Percentiles rank a stretch among this genome's conserved stretches.
These are phyloP conservation scores for Solioccasus polychromus DNA, from an alignment of 768 basidiomycete species.

Conservation along the genomic window DNA sequence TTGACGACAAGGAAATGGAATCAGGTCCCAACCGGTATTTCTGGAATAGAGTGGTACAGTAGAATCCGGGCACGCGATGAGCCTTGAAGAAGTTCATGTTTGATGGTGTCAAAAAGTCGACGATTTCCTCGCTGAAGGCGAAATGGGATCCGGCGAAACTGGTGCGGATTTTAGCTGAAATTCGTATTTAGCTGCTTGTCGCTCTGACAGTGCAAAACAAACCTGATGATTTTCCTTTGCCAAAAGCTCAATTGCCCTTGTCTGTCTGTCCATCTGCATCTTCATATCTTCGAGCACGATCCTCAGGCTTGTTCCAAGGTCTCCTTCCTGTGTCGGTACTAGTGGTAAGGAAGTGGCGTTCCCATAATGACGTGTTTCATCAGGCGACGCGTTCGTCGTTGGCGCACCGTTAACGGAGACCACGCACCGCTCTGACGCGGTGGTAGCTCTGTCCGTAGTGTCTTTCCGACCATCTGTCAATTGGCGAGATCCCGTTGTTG, in stretches of 20 bases:
- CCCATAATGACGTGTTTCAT: slow-evolving; percentile 10
- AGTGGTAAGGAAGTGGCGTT: slow-evolving; percentile 10
- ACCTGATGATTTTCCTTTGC: slow-evolving; percentile 50
- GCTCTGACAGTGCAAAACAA: slow-evolving; percentile 3
- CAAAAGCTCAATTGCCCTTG: slow-evolving; percentile 39
- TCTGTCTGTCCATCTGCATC: slow-evolving; percentile 48
- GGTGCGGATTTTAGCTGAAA: slow-evolving; percentile 16
- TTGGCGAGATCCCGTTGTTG: slow-evolving; percentile 9
- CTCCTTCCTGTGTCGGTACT: slow-evolving; percentile 17
- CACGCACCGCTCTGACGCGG: slow-evolving; percentile 12
- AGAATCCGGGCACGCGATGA: not conserved
- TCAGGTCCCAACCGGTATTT: not conserved
- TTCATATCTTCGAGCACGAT: slow-evolving; percentile 45
- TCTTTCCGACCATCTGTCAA: slow-evolving; percentile 13
- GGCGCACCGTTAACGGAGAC: slow-evolving; percentile 8
- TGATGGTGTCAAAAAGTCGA: slow-evolving; percentile 8
- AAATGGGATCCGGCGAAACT: slow-evolving; percentile 9
- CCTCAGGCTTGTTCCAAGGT: slow-evolving; percentile 25
- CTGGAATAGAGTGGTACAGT: not conserved
- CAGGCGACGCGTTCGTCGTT: slow-evolving; percentile 8
- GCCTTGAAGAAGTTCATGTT: too few relatives aligned
- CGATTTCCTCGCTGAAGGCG: slow-evolving; percentile 17
- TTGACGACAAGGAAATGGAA: not conserved
- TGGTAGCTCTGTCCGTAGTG: slow-evolving; percentile 9
- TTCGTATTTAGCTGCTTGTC: slow-evolving; percentile 5